phyloP scores from a whole-genome alignment of 2,329 filamentous ascomycete genomes.

The Ascochyta pisi region DNA sequence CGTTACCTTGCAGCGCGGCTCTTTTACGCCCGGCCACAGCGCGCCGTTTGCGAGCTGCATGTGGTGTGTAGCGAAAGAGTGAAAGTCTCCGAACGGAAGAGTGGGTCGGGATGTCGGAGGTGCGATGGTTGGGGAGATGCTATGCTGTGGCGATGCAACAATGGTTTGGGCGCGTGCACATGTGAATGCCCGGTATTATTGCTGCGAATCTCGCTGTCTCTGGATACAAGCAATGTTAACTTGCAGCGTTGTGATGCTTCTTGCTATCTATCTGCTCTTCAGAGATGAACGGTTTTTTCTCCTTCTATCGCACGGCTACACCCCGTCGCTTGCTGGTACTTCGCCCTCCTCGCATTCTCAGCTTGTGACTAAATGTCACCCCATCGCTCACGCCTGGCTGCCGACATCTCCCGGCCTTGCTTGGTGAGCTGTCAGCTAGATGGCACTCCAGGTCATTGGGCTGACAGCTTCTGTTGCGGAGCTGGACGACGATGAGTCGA shows the following conservation, averaged over 20 bases:
- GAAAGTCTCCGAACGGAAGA: conserved; percentile 9
- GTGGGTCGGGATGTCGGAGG: neutral
- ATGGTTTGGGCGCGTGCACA: no score
- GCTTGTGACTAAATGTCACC: conserved; percentile 12
- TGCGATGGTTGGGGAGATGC: neutral
- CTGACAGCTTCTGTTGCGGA: neutral
- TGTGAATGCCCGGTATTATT: no score
- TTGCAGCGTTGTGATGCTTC: no score
- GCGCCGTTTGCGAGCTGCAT: neutral
- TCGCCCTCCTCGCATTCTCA: neutral
- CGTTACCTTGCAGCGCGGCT: conserved; percentile 4
- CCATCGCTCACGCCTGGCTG: neutral
- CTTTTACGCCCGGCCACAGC: neutral
- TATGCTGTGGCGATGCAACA: no score
- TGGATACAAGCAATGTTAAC: no score
- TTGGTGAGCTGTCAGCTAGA: conserved; percentile 2
- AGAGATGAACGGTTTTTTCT: no score
- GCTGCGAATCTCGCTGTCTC: no score
- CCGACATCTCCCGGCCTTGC: conserved; percentile 12
- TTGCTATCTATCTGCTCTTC: no score
- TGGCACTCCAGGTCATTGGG: neutral
- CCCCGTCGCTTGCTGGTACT: no score
- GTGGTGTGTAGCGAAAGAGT: conserved; percentile 4
- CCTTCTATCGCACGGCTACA: no score
- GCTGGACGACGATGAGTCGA: conserved; percentile 2